Evolutionary conservation across 2,329 filamentous ascomycete species (phyloP).

Genomic region (Salinomyces thailandicus): DNA sequence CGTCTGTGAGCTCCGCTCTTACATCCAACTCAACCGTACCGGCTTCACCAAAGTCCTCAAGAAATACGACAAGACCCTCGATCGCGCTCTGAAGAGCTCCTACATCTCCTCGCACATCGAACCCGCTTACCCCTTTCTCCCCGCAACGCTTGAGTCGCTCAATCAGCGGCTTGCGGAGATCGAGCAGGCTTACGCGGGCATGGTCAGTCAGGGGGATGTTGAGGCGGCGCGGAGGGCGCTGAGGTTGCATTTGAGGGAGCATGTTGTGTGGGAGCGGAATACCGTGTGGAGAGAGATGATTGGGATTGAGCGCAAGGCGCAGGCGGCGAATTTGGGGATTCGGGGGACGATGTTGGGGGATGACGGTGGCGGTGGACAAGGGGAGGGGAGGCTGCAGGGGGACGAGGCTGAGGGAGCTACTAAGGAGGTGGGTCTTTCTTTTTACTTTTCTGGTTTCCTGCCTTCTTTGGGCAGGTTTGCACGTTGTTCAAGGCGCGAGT

Average conservation of each 20-base stretch:
- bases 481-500: too few species aligned
- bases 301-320: slow-evolving; percentile 87
- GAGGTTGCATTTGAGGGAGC: slow-evolving; percentile 81
- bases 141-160: slow-evolving; percentile 58
- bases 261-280: slow-evolving; percentile 97
- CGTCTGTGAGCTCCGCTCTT: slow-evolving; percentile 90
- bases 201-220: slow-evolving; percentile 74
- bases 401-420: slow-evolving; percentile 60
- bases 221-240: slow-evolving; percentile 71
- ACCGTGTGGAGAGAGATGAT: slow-evolving; percentile 99
- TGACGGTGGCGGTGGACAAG: slow-evolving; percentile 49
- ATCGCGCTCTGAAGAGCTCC: slow-evolving; percentile 63
- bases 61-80: slow-evolving; percentile 95
- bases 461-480: slow-evolving; percentile 74
- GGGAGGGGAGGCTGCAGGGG: slow-evolving; percentile 66
- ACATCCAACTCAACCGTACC: slow-evolving; percentile 89
- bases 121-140: slow-evolving; percentile 69
- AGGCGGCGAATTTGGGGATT: slow-evolving; percentile 81
- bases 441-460: too few species aligned
- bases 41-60: slow-evolving; percentile 95
- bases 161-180: slow-evolving; percentile 63
- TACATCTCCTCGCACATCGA: slow-evolving; percentile 70
- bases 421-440: slow-evolving; percentile 64
- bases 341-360: slow-evolving; percentile 67
- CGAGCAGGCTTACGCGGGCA: slow-evolving; percentile 67